Conservation (phyloP, 768 basidiomycete genomes). For the Psilocybe tampanensis region DNA sequence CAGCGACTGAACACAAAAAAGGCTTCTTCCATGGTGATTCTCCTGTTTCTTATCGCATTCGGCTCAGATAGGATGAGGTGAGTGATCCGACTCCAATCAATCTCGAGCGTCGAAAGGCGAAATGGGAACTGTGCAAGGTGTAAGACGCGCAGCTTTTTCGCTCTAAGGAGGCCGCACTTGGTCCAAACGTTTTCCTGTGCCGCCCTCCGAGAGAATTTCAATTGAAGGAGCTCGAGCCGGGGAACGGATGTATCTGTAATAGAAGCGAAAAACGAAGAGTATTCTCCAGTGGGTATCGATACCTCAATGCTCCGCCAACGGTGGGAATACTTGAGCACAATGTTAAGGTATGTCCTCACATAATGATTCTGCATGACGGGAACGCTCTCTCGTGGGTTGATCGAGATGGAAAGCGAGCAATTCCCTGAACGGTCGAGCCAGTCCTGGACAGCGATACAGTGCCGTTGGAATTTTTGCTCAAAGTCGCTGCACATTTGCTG, state of each 20-base stretch:
- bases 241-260: slow-evolving; percentile 8
- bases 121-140: slow-evolving; percentile 10
- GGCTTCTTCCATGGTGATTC: slow-evolving; percentile 5
- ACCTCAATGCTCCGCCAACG: slow-evolving; percentile 15
- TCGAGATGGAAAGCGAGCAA: slow-evolving; percentile 13
- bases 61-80: slow-evolving; percentile 10
- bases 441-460: slow-evolving; percentile 6
- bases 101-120: neutral
- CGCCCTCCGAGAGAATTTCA: slow-evolving; percentile 10
- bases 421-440: slow-evolving; percentile 17
- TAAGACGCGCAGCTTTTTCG: slow-evolving; percentile 2
- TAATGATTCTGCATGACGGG: neutral
- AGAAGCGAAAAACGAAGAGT: neutral
- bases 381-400: slow-evolving; percentile 8
- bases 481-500: slow-evolving; percentile 4
- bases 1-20: slow-evolving; percentile 8
- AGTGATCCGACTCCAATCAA: slow-evolving; percentile 8
- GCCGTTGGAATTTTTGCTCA: slow-evolving; percentile 4
- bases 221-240: slow-evolving; percentile 6
- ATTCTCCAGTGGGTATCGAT: slow-evolving; percentile 3
- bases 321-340: slow-evolving; percentile 10
- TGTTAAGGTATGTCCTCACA: slow-evolving; percentile 10
- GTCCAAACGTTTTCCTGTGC: slow-evolving; percentile 7
- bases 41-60: neutral
- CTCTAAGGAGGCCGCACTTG: slow-evolving; percentile 10